Evolutionary conservation across 148 eudicot species (phyloP).

Genomic region (Fagopyrum tataricum): DNA sequence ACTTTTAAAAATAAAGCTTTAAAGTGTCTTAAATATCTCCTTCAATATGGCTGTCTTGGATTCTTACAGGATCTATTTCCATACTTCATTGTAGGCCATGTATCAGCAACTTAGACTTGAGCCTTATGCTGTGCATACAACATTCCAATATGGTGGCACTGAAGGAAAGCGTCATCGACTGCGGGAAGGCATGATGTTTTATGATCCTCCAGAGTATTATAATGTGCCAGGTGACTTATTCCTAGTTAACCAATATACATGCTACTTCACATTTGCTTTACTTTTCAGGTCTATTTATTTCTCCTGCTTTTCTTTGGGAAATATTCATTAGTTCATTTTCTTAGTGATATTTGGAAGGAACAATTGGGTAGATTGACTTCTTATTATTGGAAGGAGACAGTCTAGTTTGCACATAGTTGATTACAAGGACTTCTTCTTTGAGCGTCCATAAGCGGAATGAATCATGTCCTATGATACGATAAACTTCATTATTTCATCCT

Average conservation of each 20-base stretch:
- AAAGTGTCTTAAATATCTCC: background rate
- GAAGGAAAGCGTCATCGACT: conserved; percentile 91
- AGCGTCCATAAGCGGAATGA: background rate
- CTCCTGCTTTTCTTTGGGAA: background rate
- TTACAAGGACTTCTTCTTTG: background rate
- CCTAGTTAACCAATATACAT: background rate
- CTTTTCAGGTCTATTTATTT: background rate
- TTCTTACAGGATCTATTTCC: background rate
- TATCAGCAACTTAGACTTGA: conserved; percentile 76
- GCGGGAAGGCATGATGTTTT: conserved; percentile 86
- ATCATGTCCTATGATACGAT: background rate
- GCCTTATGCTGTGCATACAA: conserved; percentile 95
- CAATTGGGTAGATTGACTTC: too few species aligned
- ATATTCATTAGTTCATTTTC: background rate
- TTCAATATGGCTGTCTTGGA: background rate
- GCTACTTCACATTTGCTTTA: background rate
- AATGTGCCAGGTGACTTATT: conserved; percentile 49
- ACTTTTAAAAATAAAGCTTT: background rate
- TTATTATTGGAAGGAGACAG: too few species aligned
- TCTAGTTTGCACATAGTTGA: too few species aligned
- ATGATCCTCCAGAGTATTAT: conserved; percentile 92
- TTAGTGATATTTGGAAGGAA: background rate
- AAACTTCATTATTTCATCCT: background rate
- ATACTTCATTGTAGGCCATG: conserved; percentile 48
- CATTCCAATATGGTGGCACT: conserved; percentile 92